Conservation (phyloP, 306 rosid genomes). For the Quercus dentata region DNA sequence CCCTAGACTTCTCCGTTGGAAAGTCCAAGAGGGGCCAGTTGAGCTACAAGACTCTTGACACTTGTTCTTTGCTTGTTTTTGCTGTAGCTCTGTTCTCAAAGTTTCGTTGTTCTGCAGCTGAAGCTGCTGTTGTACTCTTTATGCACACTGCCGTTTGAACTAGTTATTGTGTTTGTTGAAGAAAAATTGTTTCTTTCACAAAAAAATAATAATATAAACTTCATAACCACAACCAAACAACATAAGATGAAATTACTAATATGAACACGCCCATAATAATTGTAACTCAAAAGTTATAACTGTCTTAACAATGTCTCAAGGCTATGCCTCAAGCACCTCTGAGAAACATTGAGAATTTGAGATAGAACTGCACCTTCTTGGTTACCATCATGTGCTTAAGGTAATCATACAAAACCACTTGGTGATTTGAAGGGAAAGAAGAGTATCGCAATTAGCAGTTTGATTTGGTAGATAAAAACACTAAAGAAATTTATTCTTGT, state of each 20-base stretch:
- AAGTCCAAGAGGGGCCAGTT: too few relatives aligned
- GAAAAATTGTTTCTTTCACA: too few relatives aligned
- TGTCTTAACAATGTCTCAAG: background rate
- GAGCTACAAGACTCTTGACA: too few relatives aligned
- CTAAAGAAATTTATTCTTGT: background rate
- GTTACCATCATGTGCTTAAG: slow-evolving; percentile 5
- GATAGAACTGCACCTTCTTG: background rate
- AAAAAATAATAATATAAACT: too few relatives aligned
- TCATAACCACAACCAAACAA: background rate
- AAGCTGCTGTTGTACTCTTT: too few relatives aligned
- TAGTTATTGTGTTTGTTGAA: too few relatives aligned
- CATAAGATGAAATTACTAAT: background rate
- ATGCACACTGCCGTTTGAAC: too few relatives aligned
- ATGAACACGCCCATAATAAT: background rate
- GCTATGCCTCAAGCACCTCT: background rate
- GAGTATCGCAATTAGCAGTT: background rate
- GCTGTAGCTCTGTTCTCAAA: too few relatives aligned
- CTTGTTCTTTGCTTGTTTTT: too few relatives aligned
- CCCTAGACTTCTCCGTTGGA: too few relatives aligned
- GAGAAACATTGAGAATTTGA: background rate
- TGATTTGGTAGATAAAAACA: slow-evolving; percentile 9
- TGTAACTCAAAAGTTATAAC: background rate
- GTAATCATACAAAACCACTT: background rate
- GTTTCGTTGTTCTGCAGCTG: too few relatives aligned
- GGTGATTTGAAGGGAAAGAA: too few relatives aligned